phyloP scores from a whole-genome alignment of 1,284 basidiomycete species.

The Agroathelia rolfsii region DNA sequence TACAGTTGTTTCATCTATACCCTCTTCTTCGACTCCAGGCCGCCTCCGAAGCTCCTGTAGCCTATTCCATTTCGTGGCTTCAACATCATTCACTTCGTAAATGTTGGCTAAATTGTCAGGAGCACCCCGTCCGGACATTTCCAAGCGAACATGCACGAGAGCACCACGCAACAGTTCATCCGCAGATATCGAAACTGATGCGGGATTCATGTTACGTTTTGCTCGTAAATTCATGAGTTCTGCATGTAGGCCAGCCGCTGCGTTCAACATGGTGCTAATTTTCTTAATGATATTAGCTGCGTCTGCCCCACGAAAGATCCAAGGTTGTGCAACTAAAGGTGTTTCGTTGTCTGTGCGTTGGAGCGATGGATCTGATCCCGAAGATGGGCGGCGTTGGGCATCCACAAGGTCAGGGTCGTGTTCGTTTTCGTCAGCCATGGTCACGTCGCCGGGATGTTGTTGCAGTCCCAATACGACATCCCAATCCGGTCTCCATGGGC shows the following conservation, averaged over 20 bases:
- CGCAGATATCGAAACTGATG: constrained; percentile 25
- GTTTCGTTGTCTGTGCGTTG: constrained; percentile 6
- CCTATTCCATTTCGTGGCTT: constrained; percentile 35
- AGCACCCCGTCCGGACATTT: constrained; percentile 54
- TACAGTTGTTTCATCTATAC: constrained; percentile 33
- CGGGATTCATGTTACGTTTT: constrained; percentile 37
- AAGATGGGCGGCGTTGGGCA: constrained; percentile 37
- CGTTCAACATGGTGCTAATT: constrained; percentile 30
- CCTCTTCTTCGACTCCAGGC: constrained; percentile 17
- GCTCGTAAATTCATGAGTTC: constrained; percentile 50
- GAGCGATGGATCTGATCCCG: constrained; percentile 3
- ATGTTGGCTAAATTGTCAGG: constrained; percentile 68
- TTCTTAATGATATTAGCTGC: constrained; percentile 33
- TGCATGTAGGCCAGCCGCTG: constrained; percentile 32
- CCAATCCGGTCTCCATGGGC: constrained; percentile 77
- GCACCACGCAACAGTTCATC: constrained; percentile 44
- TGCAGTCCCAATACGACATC: constrained; percentile 45
- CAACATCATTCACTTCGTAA: constrained; percentile 46
- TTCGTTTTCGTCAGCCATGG: constrained; percentile 7
- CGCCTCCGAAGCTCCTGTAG: constrained; percentile 20
- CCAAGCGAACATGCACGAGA: constrained; percentile 54
- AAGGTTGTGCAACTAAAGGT: constrained; percentile 40
- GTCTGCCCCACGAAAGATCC: constrained; percentile 57
- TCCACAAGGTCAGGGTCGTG: constrained; percentile 33
- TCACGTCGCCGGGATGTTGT: constrained; percentile 12